Percentiles rank a stretch among this genome's conserved stretches.
Evolutionary conservation across 1,284 basidiomycete species (phyloP).

Genomic region (Earliella scabrosa): DNA sequence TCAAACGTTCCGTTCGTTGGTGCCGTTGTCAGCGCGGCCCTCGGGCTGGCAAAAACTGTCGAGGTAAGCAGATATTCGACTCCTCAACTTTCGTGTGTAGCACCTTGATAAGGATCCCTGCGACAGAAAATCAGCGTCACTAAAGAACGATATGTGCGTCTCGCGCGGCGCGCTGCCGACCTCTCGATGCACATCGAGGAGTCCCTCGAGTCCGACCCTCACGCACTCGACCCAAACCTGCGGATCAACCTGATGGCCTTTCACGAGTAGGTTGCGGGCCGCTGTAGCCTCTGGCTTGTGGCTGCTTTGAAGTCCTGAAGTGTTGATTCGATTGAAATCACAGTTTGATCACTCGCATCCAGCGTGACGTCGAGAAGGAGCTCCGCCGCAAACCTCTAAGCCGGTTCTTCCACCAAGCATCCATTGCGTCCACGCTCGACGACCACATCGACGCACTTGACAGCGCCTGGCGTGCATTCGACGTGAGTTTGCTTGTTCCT

Average conservation of each 20-base stretch:
- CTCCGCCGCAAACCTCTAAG: not conserved
- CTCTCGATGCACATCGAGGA: conserved; percentile 10
- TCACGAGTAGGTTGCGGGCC: conserved; percentile 2
- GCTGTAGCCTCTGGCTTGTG: no score
- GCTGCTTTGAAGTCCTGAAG: no score
- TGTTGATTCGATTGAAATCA: not conserved
- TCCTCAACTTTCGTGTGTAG: no score
- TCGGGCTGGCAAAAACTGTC: conserved; percentile 10
- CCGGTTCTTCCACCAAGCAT: conserved; percentile 9
- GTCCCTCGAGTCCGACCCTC: conserved; percentile 4
- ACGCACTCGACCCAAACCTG: conserved; percentile 3
- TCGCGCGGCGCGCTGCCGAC: conserved; percentile 7
- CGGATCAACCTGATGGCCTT: not conserved
- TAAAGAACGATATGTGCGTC: conserved; percentile 11
- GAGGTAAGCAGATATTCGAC: conserved; percentile 1
- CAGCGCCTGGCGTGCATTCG: conserved; percentile 10
- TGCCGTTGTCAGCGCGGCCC: conserved; percentile 1
- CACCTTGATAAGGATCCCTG: not conserved
- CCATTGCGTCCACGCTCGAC: conserved; percentile 10
- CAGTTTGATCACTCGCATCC: conserved; percentile 3
- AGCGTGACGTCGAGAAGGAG: conserved; percentile 4
- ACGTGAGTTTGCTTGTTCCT: conserved; percentile 1
- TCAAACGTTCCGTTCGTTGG: conserved; percentile 5
- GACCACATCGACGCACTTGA: conserved; percentile 10
- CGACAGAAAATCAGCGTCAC: conserved; percentile 1